Base-by-base conservation (phyloP, 1,139 yeast genomes). In the Saccharomyces hybrid region DNA sequence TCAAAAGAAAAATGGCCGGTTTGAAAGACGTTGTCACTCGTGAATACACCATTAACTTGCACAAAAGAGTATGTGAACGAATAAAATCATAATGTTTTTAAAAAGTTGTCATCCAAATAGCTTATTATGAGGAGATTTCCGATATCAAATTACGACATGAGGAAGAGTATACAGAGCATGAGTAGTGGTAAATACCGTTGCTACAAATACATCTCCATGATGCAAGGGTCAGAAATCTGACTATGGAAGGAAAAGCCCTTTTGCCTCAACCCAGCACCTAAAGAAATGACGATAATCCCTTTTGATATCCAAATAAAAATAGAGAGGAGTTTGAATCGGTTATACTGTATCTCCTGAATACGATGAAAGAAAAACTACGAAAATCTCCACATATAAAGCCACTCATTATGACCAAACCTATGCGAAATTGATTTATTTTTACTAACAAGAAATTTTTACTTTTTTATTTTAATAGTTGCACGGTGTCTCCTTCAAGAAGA, bases 31-130 rank as follows among this genome's bases (percentile, higher is more conserved):
- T 90, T 80, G 97, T 95, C 80, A 88, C 99, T 78, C 96, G 99
- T 81, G 99, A 95, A 83, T 95, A 95, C 90, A 95, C 99, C 85
- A 91, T 95, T 81, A 93, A 95, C 91, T 82, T 93, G 80, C 96
- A 90, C 96, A 93, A 90, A 82, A 90, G 98, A 83, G 96, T 88
- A 84, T 78, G 95, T 86, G 57, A 44, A 38, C 16, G 27, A 44
- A 11, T 28, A 14, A 14, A 16, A 28, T 29, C 7, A 29, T 47
- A 23, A 26, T 46, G 31, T n/a, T 23, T 5, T 9, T 19, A 19
- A 46, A 46, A 11, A 13, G 7, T 16, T 23, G n/a, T 44, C 28
- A 38, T 38, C 25, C 13, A 4, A 38, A 38, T 38, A n/a, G 44
- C 11, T 9, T 8, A 38, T 7, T 38, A 16, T 16, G 13, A 38